Base-by-base conservation (phyloP, 2,329 filamentous ascomycete species). In the Curvularia sp. region DNA sequence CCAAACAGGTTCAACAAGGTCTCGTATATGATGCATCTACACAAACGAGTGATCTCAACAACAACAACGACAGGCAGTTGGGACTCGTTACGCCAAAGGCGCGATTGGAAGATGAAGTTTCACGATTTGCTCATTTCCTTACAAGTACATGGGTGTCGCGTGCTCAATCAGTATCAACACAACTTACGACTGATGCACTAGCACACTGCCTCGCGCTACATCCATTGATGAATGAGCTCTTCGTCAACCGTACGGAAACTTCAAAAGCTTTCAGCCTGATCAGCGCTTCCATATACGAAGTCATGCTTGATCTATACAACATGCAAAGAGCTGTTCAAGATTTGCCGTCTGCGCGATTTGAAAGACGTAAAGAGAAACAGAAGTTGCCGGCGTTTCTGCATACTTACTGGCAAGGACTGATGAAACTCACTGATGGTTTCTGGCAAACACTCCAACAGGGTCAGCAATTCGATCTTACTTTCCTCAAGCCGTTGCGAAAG, bases 201-300 rank as follows among this genome's bases (percentile, higher is more conserved):
- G 28, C 21, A 10, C 47, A 49, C 41, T 53, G 64, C 27, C 28
- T 60, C 68, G 71, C 81, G 39, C 73, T 81, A 56, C 79, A 83
- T 70, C 79, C 80, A 56, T 71, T 82, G 54, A 77, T 75, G 67
- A 82, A 83, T 59, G 78, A 80, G 60, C 67, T 79, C 25, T 72
- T 77, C 34, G 64, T 81, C 23, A 73, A 73, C 28, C 57, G 54
- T 23, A 72, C 59, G 28, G 49, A 55, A 13, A 34, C 45, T 18
- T 52, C 54, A 1, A 52, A 55, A 30, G 34, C 46, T 1, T 41
- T 63, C 3, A 63, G 50, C 1, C 18, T 65, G 2, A 69, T 63
- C 61, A 66, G 59, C 47, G 65, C 68, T 4, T 66, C 66, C 4
- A 59, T 74, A 27, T 76, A 75, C 36, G 72, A 75, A 5, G 21